Base-by-base conservation (phyloP, 2,329 filamentous ascomycete species). In the Penicillium sp. region DNA sequence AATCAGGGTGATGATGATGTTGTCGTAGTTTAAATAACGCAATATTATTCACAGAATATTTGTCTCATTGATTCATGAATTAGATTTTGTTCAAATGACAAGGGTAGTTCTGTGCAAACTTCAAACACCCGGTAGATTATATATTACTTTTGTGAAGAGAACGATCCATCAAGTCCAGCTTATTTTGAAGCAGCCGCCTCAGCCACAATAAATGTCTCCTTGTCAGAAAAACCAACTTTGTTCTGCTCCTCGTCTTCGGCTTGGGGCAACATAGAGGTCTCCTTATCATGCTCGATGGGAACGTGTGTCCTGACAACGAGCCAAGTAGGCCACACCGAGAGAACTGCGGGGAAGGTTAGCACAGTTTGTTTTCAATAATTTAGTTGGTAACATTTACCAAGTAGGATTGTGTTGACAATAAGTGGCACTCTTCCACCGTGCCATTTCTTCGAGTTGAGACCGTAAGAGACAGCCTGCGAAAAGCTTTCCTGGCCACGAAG, bases 401-500 rank as follows among this genome's bases (percentile, higher is more conserved):
- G 53, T 11, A 72, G 44, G 26, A 71, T 70, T 0, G 69, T 70
- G 43, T 76, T 79, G 0, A 79, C 74, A 0, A 67, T 71, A 48
- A 79, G 63, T 14, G 76, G 77, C 11, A 78, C 51, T 47, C 68
- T 44, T 16, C 76, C 76, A 5, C 76, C 74, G 45, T 72, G 71
- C 76, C 76, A 79, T 26, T 76, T 66, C 8, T 64, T 66, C 1
- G 75, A 76, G 41, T 79, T 78, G 22, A 79, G 55, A 0, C 77
- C 77, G 54, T 69, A 79, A 0, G 75, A 71, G 3, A 79, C 68
- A 8, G 77, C 77, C 58, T 79, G 75, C 0, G 73, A 67, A 50
- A 78, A 78, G 54, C 74, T 77, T 57, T 79, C 77, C 42, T 79
- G 76, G 0, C 77, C 77, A 9, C 77, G 66, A 5, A 79, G 60